These are phyloP conservation scores for Russula abietina DNA, from an alignment of 768 basidiomycete species.

Conservation along the genomic window DNA sequence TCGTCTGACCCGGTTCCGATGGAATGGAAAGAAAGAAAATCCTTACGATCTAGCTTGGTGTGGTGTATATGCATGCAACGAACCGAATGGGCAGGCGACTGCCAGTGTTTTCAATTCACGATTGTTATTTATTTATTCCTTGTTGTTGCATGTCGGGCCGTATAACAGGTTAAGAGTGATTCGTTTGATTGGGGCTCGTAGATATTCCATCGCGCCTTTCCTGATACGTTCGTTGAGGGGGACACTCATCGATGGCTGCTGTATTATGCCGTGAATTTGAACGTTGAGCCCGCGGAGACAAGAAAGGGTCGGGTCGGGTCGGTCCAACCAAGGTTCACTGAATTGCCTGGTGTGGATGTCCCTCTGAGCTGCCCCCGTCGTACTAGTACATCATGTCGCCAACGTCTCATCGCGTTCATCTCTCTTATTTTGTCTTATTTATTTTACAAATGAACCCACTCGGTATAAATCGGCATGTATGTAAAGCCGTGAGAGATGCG, in stretches of 20 bases:
- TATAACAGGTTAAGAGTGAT: not conserved
- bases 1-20: conserved; percentile 29
- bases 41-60: not conserved
- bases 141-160: not conserved
- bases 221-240: not conserved
- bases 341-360: not conserved
- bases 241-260: not conserved
- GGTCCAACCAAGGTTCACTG: not conserved
- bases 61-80: not conserved
- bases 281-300: not conserved
- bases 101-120: not conserved
- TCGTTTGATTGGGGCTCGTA: not conserved
- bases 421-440: not conserved
- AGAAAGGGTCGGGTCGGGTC: not conserved
- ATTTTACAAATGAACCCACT: too few species aligned
- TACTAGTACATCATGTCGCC: not conserved
- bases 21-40: not conserved
- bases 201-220: not conserved
- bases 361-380: not conserved
- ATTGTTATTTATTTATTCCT: not conserved
- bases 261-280: not conserved
- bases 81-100: not conserved
- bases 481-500: not conserved
- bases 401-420: not conserved
- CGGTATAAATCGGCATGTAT: not conserved